phyloP scores from a whole-genome alignment of 352 stramenopile species.

The Paralagenidium karlingii region DNA sequence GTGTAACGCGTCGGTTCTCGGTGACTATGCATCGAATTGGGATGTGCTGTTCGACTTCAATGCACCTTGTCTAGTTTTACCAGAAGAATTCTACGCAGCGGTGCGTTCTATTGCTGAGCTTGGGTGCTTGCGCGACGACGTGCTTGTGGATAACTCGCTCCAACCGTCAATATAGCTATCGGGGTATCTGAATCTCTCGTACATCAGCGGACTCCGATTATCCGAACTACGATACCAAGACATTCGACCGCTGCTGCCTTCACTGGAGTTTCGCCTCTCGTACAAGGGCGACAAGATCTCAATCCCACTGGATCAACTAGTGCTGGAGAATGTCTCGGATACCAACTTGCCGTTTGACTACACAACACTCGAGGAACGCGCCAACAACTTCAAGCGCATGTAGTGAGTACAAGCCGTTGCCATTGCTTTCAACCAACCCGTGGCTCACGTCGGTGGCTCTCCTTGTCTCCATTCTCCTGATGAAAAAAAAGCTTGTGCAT shows the following conservation, averaged over 20 bases:
- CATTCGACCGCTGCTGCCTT: conserved; percentile 15
- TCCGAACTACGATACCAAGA: conserved; percentile 20
- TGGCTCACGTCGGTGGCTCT: too few relatives aligned
- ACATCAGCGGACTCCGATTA: conserved; percentile 26
- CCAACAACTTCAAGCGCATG: too few relatives aligned
- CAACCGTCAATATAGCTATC: conserved; percentile 35
- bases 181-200: conserved; percentile 30
- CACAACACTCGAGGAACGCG: too few relatives aligned
- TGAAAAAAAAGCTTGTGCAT: conserved; percentile 49
- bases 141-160: too few relatives aligned
- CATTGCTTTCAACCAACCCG: too few relatives aligned
- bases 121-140: too few relatives aligned
- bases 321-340: conserved; percentile 10
- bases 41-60: conserved; percentile 48
- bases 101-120: conserved; percentile 8
- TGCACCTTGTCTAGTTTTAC: conserved; percentile 34
- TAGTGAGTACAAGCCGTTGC: too few relatives aligned
- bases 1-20: conserved; percentile 25
- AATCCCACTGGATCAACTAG: conserved; percentile 29
- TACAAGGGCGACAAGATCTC: conserved; percentile 13
- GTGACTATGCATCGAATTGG: conserved; percentile 40
- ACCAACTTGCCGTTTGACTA: conserved; percentile 3
- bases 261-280: conserved; percentile 30
- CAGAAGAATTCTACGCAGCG: conserved; percentile 45
- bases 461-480: too few relatives aligned